Evolutionary conservation across 441 rosid genomes (phyloP), one percentile per base, ranked within the genome.

Genomic region (Mallotus japonicus): DNA sequence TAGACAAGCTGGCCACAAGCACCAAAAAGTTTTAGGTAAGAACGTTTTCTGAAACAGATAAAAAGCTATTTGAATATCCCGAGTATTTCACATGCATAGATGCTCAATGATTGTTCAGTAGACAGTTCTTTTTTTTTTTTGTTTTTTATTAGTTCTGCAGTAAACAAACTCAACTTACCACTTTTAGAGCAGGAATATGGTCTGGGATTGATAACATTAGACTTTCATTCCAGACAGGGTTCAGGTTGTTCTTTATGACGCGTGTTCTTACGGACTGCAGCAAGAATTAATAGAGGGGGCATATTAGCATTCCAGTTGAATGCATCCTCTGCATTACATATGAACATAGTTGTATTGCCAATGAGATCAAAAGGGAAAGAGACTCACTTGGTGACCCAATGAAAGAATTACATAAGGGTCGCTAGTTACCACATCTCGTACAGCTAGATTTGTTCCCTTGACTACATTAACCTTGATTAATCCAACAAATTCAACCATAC

Each of bases 141-240:
- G 32, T 28, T 28, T 28, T 28, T 28, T 1, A 28, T 55, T 53
- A 50, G 28, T 46, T 65, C 47, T 11, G 9, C 24, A n/a, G 57
- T 19, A 32, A 40, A 61, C 12, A 9, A 28, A 28, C 32, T 28
- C 32, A 61, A 72, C 85, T 83, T 82, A 91, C 99, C 88, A 93
- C 88, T 91, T 86, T 93, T 32, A 95, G 83, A 79, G 97, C 90
- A 82, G 99, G 98, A 65, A 95, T 79, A 20, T 83, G 83, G 62
- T 93, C 97, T 0, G 99, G 99, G 77, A 95, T 95, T 6, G 97
- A 90, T 79, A 95, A 76, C 98, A 93, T 95, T 55, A 95, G 85
- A 55, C 91, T 88, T 79, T 95, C 97, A 76, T 93, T 95, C 99
- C 99, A 95, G 53, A 95, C 92, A 0, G 99, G 99, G 79, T 95